Base-by-base conservation (phyloP, 768 basidiomycete genomes). In the Amylocystis lapponica region DNA sequence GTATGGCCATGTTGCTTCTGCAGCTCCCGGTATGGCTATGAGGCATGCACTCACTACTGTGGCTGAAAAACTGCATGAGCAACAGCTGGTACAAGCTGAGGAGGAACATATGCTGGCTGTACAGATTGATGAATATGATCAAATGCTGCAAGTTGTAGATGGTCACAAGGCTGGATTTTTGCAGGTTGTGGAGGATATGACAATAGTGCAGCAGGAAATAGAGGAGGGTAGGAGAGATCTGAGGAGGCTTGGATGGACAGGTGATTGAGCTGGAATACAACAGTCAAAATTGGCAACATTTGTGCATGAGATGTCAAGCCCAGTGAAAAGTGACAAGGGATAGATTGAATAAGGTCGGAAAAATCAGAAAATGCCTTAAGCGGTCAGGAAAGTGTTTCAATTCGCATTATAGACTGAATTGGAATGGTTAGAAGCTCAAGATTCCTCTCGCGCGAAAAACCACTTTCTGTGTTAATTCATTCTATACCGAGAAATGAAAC, bases 161-260 rank as follows among this genome's bases (percentile, higher is more conserved):
- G 70, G 70, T 3, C 56, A 51, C 8, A 48, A 54, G 10, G 55
- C 43, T 16, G 70, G 71, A 27, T 76, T 71, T 47, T 58, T 54
- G 36, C 74, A 76, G 53, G 57, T 76, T 14, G 64, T 75, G 9
- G 62, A 68, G 34, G 76, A 77, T 45, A 74, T 70, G 68, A 61
- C 69, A 5, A 59, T 64, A 31, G 67, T 76, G 10, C 66, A 70
- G 54, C 62, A 60, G 46, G 75, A 74, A 49, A 69, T 62, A 14
- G 74, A 77, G 27, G 75, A 76, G 53, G 74, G 76, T 47, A 53
- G 62, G 47, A 61, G 56, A 39, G 75, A 79, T 49, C 57, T 79
- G 42, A 60, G 69, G 41, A 62, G 75, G 30, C 59, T 77, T 16
- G 75, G 74, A 3, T 77, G 73, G 72, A 72, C 70, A 8, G 72